Evolutionary conservation across 2,329 filamentous ascomycete genomes (phyloP).

Genomic region (Scolecobasidium constrictum): DNA sequence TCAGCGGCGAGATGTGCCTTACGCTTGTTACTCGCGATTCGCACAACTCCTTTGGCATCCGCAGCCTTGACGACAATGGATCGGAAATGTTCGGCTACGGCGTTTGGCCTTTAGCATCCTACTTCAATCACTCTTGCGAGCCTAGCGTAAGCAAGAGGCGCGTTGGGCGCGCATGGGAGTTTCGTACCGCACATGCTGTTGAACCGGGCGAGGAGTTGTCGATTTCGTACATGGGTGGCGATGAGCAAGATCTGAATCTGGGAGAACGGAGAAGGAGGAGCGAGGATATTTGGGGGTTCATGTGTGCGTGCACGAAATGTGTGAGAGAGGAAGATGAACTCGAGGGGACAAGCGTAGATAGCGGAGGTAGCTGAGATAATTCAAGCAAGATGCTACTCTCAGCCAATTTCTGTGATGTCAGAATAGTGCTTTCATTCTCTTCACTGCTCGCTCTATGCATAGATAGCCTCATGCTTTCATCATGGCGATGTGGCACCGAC

Average conservation of each 20-base stretch:
- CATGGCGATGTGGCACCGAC: no score
- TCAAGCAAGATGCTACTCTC: no score
- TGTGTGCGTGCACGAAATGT: constrained; percentile 32
- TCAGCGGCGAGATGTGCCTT: constrained; percentile 24
- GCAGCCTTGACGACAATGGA: constrained; percentile 31
- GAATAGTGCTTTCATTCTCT: no score
- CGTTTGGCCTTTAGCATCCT: constrained; percentile 34
- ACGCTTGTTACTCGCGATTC: constrained; percentile 28
- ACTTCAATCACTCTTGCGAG: constrained; percentile 38
- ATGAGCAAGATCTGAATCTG: constrained; percentile 29
- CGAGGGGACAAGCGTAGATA: not conserved
- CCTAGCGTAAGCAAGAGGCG: constrained; percentile 33
- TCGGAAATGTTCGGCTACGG: constrained; percentile 39
- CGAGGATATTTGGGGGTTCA: constrained; percentile 34
- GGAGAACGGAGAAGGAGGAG: constrained; percentile 26
- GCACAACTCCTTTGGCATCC: constrained; percentile 38
- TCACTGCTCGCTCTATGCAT: no score
- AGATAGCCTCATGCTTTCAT: no score
- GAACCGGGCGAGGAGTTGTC: constrained; percentile 30
- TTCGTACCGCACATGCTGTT: constrained; percentile 25
- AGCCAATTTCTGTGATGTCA: no score
- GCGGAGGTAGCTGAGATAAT: not conserved
- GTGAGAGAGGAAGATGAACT: constrained; percentile 4
- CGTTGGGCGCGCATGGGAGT: constrained; percentile 30
- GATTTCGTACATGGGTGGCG: constrained; percentile 38